Evolutionary conservation across 2,329 filamentous ascomycete species (phyloP), one percentile per base, ranked within the genome.

Genomic region (Cytospora mali): DNA sequence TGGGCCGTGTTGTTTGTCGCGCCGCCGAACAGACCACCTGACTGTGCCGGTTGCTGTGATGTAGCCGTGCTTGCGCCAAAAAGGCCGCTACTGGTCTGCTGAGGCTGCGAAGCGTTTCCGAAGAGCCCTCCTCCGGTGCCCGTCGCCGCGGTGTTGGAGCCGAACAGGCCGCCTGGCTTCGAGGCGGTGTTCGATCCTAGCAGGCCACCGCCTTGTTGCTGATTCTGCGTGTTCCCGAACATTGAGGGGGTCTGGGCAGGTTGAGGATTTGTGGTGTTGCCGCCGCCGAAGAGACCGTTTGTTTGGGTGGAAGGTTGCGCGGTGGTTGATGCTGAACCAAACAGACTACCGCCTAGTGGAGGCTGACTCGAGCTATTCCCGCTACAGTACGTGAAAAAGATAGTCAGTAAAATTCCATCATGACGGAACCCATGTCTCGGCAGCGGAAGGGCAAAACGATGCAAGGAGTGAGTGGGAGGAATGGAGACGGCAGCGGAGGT

Each of bases 271-370:
- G 51, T 56, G 28, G 46, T 42, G 25, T 58, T 62, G 57, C 42
- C 55, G 52, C 31, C 54, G 52, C 76, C 76, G 64, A 79, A 77
- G 18, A 80, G 72, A 55, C 73, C 72, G 16, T 72, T 72, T 23
- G 75, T 64, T 46, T 75, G 71, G 33, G 76, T 68, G 6, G 63
- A 54, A 13, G 67, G 51, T 53, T 66, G 64, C 49, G 62, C 55
- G 50, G 25, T 65, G 55, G 62, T 53, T 35, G 56, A 31, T 23
- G 68, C 69, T 25, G 56, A 35, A 35, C 69, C 71, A 56, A 74
- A 75, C 49, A 74, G 61, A 59, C 72, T 69, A n/a, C 69, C 70
- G n/a, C 69, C 67, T 35, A 75, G 72, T 61, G 73, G 69, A 55
- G 74, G 66, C 65, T 75, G 74, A 61, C 66, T 69, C 35, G 70